A percentile compares a stretch with the other conserved stretches of the same genome.
These are phyloP conservation scores for Pleoardoris graminearum DNA, from an alignment of 2,329 filamentous ascomycete genomes.

Conservation along the genomic window DNA sequence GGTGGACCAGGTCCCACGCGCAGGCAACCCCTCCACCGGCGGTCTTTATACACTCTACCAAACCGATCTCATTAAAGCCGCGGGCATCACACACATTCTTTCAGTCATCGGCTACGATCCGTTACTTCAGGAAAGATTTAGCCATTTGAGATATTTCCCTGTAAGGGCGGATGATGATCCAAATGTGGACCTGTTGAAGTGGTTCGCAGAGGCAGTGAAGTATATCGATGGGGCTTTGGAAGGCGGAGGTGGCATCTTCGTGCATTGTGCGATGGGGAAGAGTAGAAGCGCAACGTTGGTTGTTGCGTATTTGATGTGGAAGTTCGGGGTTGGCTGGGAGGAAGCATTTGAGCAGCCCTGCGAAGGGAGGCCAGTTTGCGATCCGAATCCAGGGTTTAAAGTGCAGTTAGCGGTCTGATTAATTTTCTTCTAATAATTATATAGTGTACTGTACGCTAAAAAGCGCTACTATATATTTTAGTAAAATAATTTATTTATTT, in stretches of 20 bases:
- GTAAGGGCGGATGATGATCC: slow-evolving; percentile 39
- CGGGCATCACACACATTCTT: slow-evolving; percentile 39
- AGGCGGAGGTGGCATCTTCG: slow-evolving; percentile 31
- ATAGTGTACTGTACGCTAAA: too few species aligned
- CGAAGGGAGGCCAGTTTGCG: slow-evolving; percentile 39
- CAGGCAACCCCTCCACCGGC: slow-evolving; percentile 46
- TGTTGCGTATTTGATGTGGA: slow-evolving; percentile 41
- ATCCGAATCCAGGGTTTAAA: slow-evolving; percentile 40
- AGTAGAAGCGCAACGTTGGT: slow-evolving; percentile 37
- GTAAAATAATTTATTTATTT: too few species aligned
- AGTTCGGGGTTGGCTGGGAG: slow-evolving; percentile 20
- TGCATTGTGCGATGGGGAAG: slow-evolving; percentile 44
- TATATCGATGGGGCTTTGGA: slow-evolving; percentile 32
- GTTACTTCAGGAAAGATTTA: slow-evolving; percentile 17
- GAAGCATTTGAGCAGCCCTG: slow-evolving; percentile 24
- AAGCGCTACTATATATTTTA: too few species aligned
- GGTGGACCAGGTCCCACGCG: slow-evolving; percentile 45
- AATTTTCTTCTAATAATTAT: too few species aligned
- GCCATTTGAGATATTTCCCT: slow-evolving; percentile 32
- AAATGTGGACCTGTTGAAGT: slow-evolving; percentile 34
- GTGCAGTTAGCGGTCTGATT: too few species aligned
- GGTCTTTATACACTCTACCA: slow-evolving; percentile 49
- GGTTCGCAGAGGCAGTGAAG: slow-evolving; percentile 23
- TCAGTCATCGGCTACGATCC: slow-evolving; percentile 41
- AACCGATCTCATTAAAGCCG: slow-evolving; percentile 37